These are phyloP conservation scores for Lactifluus piperatus DNA, from an alignment of 768 basidiomycete species.

Conservation along the genomic window DNA sequence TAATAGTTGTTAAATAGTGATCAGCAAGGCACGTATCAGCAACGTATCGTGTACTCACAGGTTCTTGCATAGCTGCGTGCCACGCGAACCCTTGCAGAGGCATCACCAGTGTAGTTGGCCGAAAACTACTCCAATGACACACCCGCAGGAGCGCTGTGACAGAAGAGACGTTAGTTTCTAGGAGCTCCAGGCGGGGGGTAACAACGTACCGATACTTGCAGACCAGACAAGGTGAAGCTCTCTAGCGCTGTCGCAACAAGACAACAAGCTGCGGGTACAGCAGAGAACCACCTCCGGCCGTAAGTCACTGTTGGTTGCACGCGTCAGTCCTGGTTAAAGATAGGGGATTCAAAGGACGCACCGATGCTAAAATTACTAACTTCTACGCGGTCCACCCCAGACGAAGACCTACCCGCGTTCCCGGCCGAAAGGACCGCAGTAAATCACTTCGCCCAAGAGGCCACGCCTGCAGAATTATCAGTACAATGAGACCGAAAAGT, in stretches of 20 bases:
- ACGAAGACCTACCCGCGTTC: slow-evolving; percentile 1
- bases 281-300: not conserved
- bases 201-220: slow-evolving; percentile 7
- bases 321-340: not conserved
- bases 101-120: not conserved
- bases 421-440: slow-evolving; percentile 11
- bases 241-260: not conserved
- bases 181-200: not conserved
- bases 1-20: not conserved
- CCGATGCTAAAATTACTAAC: not conserved
- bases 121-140: not conserved
- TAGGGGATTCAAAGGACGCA: not conserved
- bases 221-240: not conserved
- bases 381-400: not conserved
- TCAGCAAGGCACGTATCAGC: not conserved
- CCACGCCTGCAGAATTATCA: not conserved
- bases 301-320: not conserved
- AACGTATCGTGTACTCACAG: not conserved
- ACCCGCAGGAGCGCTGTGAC: not conserved
- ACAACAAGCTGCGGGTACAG: not conserved
- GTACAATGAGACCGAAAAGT: not conserved
- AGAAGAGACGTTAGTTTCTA: not conserved
- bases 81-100: not conserved
- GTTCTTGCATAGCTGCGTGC: not conserved
- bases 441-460: not conserved